phyloP scores from a whole-genome alignment of 163 green algal species.

The Scenedesmus sp. region DNA sequence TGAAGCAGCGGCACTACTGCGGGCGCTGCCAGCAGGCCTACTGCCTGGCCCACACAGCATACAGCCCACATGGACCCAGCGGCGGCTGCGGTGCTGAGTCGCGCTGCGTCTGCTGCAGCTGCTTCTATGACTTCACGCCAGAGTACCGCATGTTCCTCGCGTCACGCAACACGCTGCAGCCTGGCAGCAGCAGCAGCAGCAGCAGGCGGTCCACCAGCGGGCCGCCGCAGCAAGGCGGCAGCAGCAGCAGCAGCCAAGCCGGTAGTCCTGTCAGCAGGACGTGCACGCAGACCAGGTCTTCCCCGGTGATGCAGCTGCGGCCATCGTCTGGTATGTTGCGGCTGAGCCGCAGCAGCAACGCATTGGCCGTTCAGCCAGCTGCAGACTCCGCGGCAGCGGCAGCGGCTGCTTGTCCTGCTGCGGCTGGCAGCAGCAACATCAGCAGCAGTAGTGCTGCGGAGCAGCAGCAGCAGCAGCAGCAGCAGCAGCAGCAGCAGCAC shows the following conservation, averaged over 20 bases:
- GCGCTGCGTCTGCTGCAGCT: slow-evolving; percentile 63
- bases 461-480: background rate
- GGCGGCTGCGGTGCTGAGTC: slow-evolving; percentile 63
- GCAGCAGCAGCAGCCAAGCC: background rate
- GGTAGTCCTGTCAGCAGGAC: background rate
- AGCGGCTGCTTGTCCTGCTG: background rate
- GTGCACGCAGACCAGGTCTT: background rate
- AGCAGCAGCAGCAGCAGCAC: background rate
- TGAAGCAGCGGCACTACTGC: slow-evolving; percentile 63
- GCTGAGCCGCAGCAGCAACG: slow-evolving; percentile 3
- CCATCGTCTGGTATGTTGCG: background rate
- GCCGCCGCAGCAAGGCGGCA: background rate
- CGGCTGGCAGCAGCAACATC: background rate
- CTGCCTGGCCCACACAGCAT: slow-evolving; percentile 64
- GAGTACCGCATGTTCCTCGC: slow-evolving; percentile 53
- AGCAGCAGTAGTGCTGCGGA: background rate
- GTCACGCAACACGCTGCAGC: slow-evolving; percentile 57
- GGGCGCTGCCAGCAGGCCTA: slow-evolving; percentile 63
- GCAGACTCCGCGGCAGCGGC: background rate
- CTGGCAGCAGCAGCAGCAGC: slow-evolving; percentile 13
- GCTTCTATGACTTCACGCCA: slow-evolving; percentile 60
- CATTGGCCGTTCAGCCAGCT: background rate
- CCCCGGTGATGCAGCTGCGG: background rate
- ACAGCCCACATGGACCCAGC: slow-evolving; percentile 62
- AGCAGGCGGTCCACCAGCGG: slow-evolving; percentile 4